Base-by-base conservation (phyloP, 1,284 basidiomycete species). In the Sphagnurus paluster region DNA sequence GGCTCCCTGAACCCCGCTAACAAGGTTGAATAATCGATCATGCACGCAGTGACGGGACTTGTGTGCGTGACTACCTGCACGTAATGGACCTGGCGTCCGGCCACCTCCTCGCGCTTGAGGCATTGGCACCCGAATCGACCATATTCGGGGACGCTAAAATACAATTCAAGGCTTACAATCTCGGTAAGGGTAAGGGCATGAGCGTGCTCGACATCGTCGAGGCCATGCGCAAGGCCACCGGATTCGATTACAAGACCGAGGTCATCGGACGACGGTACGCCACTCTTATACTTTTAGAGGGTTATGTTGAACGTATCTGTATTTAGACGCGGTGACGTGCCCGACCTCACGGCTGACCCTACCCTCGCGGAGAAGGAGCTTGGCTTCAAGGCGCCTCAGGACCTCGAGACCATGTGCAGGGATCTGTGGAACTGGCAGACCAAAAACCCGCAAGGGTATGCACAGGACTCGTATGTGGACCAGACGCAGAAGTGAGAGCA, bases 31-130 rank as follows among this genome's bases (percentile, higher is more conserved):
- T 17, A 16, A 49, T 47, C 56, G 44, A 56, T 43, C n/a, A 3
- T 17, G 44, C 49, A 7, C 33, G 36, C 46, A 88, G 89, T 29
- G 96, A 99, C 65, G 96, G 96, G 13, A 98, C 94, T 4, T 98
- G 94, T 60, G 91, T 97, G 23, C 90, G 97, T 46, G 97, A 99
- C 73, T 99, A 99, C 73, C 80, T 99, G 23, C 97, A 99, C 69
- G 84, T 99, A 50, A 84, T 98, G 66, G 97, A 99, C 66, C 82
- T 99, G 28, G 93, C 97, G 14, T 77, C 83, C 19, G 97, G 97
- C 7, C 97, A 99, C 69, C 76, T 98, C 47, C 83, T 95, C 49
- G 93, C 97, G 0, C 79, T 99, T 34, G 89, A 96, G 47, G 93
- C 93, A 14, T 77, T 96, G 23, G 72, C 74, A n/a, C 70, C 78